Evolutionary conservation across 2,329 filamentous ascomycete genomes (phyloP).

Genomic region (Pseudocercospora pini-densiflorae): DNA sequence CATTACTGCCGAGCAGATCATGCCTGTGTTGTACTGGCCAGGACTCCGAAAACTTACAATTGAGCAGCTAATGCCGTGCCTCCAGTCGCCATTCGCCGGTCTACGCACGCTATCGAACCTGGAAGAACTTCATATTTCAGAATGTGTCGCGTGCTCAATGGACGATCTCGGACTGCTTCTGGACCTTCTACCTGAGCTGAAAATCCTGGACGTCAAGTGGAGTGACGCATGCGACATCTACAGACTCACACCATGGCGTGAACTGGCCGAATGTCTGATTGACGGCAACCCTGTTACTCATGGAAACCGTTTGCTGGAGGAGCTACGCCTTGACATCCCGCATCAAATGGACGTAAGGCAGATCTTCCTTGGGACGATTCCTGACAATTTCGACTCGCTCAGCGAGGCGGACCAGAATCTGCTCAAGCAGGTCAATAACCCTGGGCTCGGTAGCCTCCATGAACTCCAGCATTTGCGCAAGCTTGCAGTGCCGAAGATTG

Average conservation of each 20-base stretch:
- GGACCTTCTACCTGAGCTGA: too few species aligned
- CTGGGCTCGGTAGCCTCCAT: constrained; percentile 9
- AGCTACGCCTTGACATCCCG: constrained; percentile 8
- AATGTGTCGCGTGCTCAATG: too few species aligned
- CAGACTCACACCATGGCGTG: neutral
- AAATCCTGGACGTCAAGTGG: too few species aligned
- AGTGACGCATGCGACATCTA: too few species aligned
- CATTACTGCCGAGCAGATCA: too few species aligned
- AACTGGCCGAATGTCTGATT: neutral
- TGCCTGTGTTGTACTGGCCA: too few species aligned
- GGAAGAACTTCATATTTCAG: too few species aligned
- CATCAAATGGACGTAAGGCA: neutral
- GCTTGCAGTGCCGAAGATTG: constrained; percentile 2
- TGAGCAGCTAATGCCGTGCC: too few species aligned
- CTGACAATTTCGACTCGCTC: neutral
- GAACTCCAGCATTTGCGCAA: constrained; percentile 9
- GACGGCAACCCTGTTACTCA: neutral
- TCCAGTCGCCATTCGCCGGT: too few species aligned
- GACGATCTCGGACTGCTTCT: too few species aligned
- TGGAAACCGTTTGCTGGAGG: neutral
- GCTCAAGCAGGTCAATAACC: neutral
- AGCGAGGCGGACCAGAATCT: neutral
- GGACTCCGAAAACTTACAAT: too few species aligned
- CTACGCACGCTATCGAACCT: too few species aligned
- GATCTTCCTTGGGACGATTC: neutral